Conservation (phyloP, 768 basidiomycete genomes). For the Suillus subaureus region DNA sequence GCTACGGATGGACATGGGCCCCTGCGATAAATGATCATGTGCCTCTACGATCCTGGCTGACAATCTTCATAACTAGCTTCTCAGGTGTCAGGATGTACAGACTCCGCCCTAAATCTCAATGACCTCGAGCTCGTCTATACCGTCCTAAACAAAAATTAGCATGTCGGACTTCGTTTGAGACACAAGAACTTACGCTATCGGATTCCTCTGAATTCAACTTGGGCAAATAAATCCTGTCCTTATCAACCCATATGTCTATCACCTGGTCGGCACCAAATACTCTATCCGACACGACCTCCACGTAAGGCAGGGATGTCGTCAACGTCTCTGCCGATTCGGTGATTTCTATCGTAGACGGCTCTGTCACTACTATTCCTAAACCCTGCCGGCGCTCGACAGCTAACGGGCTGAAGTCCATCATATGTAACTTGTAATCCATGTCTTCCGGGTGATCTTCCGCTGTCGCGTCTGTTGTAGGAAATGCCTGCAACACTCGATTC, state of each 20-base stretch:
- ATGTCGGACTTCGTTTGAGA: background rate
- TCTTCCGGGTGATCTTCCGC: background rate
- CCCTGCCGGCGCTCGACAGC: conserved; percentile 1
- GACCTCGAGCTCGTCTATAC: background rate
- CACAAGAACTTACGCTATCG: background rate
- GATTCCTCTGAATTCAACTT: background rate
- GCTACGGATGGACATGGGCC: conserved; percentile 51
- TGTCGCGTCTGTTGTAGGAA: background rate
- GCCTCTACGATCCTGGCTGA: background rate
- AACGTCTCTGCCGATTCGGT: background rate
- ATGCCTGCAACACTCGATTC: conserved; percentile 9
- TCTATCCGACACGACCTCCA: conserved; percentile 9
- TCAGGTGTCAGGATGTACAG: background rate
- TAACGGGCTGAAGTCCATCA: conserved; percentile 11
- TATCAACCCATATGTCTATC: conserved; percentile 1
- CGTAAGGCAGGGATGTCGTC: conserved; percentile 9
- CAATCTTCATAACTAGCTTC: background rate
- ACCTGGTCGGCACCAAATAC: background rate
- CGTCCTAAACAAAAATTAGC: background rate
- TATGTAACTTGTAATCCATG: background rate
- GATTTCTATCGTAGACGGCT: conserved; percentile 1
- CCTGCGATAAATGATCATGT: background rate
- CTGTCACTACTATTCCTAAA: conserved; percentile 2
- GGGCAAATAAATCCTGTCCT: conserved; percentile 3
- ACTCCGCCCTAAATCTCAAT: background rate